Percentiles rank a stretch among this genome's conserved stretches.
phyloP scores from a whole-genome alignment of 305 asterid species.

The Solanum hybrid region DNA sequence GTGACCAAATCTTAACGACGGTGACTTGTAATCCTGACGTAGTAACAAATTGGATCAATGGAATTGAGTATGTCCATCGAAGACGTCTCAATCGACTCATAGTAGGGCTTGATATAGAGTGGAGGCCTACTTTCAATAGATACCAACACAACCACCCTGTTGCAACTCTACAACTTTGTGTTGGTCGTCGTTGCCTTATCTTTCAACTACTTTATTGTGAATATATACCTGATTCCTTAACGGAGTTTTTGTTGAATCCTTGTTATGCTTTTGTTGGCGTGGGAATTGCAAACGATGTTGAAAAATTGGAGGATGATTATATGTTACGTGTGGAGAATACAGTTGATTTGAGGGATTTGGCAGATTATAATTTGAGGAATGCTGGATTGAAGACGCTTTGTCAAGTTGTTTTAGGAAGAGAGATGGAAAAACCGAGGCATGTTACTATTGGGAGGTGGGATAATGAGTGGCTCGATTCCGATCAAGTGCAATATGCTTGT shows the following conservation, averaged over 20 bases:
- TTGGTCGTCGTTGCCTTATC: constrained; percentile 45
- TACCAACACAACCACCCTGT: constrained; percentile 18
- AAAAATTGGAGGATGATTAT: constrained; percentile 27
- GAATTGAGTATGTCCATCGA: constrained; percentile 13
- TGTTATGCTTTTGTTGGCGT: constrained; percentile 33
- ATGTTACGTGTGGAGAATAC: background rate
- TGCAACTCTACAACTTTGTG: constrained; percentile 56
- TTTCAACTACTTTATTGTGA: constrained; percentile 24
- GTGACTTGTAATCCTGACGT: constrained; percentile 27
- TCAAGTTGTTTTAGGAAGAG: constrained; percentile 12
- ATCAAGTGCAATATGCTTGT: constrained; percentile 41
- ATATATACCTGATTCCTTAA: constrained; percentile 13
- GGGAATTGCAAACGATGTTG: constrained; percentile 24
- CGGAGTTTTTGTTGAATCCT: constrained; percentile 22
- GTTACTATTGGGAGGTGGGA: constrained; percentile 42
- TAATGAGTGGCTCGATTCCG: constrained; percentile 21
- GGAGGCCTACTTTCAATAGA: constrained; percentile 38
- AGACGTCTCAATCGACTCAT: constrained; percentile 19
- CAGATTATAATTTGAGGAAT: background rate
- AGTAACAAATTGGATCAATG: constrained; percentile 32
- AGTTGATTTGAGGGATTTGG: background rate
- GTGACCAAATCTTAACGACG: constrained; percentile 21
- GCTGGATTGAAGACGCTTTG: background rate
- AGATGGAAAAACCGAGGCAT: constrained; percentile 29
- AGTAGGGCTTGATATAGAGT: constrained; percentile 48